These are phyloP conservation scores for Rhododendron simsii DNA, from an alignment of 148 eudicot species.

Conservation along the genomic window DNA sequence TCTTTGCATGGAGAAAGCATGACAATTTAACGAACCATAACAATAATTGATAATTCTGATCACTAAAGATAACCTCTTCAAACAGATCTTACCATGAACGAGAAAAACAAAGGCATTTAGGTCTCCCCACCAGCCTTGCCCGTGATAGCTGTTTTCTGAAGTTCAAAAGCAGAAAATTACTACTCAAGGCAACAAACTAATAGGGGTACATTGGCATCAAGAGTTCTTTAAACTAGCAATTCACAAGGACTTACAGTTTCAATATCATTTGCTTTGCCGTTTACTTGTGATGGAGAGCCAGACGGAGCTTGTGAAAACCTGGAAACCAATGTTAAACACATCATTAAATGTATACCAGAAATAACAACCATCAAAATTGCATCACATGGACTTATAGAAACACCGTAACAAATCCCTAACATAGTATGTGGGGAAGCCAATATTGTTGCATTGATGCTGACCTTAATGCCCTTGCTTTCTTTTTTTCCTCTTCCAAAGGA, in stretches of 20 bases:
- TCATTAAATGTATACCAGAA: conserved; percentile 1
- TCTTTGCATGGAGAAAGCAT: neutral
- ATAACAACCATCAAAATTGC: neutral
- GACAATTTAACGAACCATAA: neutral
- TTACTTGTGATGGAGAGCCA: conserved; percentile 24
- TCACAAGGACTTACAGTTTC: conserved; percentile 27
- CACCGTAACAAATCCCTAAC: neutral
- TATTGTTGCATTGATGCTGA: conserved; percentile 14
- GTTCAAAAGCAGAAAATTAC: neutral
- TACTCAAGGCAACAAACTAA: neutral
- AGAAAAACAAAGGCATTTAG: conserved; percentile 15
- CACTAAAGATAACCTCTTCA: neutral
- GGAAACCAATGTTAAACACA: neutral
- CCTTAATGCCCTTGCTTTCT: conserved; percentile 85
- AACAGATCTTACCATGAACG: conserved; percentile 9
- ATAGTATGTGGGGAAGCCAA: neutral
- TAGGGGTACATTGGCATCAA: neutral
- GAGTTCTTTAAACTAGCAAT: neutral
- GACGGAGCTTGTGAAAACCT: conserved; percentile 57
- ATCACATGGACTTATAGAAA: neutral
- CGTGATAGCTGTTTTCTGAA: conserved; percentile 33
- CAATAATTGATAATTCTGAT: neutral
- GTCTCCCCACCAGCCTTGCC: conserved; percentile 33
- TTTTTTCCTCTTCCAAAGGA: conserved; percentile 68
- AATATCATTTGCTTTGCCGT: conserved; percentile 33